Evolutionary conservation across 1,139 yeast species (phyloP).

Genomic region (Zhuliangozyma blackwelliae): DNA sequence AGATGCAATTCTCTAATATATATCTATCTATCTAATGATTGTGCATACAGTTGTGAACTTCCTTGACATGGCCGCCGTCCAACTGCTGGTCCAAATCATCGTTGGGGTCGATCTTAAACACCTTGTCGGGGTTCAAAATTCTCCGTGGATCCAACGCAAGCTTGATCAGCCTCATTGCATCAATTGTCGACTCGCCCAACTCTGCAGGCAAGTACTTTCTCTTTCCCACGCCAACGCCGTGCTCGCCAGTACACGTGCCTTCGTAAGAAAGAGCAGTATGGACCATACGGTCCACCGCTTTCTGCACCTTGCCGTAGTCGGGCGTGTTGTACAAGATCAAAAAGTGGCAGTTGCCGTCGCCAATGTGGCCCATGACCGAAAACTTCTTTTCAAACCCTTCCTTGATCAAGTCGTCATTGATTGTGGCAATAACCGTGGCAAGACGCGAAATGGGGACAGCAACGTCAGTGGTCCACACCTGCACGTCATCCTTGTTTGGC

Average conservation of each 20-base stretch:
- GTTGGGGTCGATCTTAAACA: slow-evolving; percentile 33
- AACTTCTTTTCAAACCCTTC: slow-evolving; percentile 37
- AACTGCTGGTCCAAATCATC: slow-evolving; percentile 33
- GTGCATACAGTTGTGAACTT: slow-evolving; percentile 8
- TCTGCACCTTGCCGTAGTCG: slow-evolving; percentile 33
- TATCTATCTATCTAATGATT: slow-evolving; percentile 11
- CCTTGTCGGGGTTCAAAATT: slow-evolving; percentile 33
- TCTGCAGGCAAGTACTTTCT: slow-evolving; percentile 34
- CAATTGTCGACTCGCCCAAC: slow-evolving; percentile 34
- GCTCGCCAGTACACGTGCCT: slow-evolving; percentile 48
- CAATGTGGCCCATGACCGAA: slow-evolving; percentile 58
- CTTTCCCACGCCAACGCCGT: slow-evolving; percentile 47
- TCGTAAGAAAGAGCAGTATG: slow-evolving; percentile 40
- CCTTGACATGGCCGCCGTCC: slow-evolving; percentile 18
- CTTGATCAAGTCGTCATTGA: slow-evolving; percentile 42
- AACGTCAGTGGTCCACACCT: slow-evolving; percentile 80
- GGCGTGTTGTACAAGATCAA: slow-evolving; percentile 45
- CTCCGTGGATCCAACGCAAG: slow-evolving; percentile 27
- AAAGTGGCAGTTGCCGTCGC: slow-evolving; percentile 63
- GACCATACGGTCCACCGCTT: slow-evolving; percentile 48
- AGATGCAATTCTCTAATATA: neutral
- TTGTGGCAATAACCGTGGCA: slow-evolving; percentile 45
- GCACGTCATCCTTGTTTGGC: slow-evolving; percentile 51
- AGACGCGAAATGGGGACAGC: slow-evolving; percentile 57
- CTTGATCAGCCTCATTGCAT: slow-evolving; percentile 38